These are phyloP conservation scores for Trichoderma afroharzianum DNA, from an alignment of 2,329 filamentous ascomycete species.

Conservation along the genomic window DNA sequence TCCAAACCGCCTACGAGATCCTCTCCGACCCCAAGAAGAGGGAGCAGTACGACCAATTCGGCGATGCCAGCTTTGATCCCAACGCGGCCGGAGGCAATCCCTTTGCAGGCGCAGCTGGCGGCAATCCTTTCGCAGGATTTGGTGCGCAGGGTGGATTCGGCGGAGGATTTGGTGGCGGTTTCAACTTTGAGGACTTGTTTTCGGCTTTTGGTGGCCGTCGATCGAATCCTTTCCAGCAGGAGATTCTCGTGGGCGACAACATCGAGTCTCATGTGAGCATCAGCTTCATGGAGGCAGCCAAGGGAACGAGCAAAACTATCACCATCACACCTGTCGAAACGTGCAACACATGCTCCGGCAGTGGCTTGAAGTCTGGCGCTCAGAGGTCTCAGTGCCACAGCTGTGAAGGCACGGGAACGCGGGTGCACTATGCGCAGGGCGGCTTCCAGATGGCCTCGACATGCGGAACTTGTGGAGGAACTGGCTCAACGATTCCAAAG, in stretches of 20 bases:
- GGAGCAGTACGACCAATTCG: constrained; percentile 87
- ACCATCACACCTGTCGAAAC: constrained; percentile 75
- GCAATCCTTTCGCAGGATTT: constrained; percentile 61
- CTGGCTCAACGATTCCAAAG: constrained; percentile 69
- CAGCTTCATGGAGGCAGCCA: constrained; percentile 93
- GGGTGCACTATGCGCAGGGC: constrained; percentile 84
- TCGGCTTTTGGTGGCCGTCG: constrained; percentile 72
- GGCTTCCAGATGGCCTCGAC: constrained; percentile 96
- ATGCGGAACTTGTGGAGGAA: constrained; percentile 76
- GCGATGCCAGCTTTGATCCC: constrained; percentile 82
- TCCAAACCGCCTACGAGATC: constrained; percentile 90
- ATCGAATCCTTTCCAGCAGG: constrained; percentile 65
- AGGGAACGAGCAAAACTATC: constrained; percentile 85
- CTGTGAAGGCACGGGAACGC: constrained; percentile 82
- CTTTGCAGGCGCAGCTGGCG: constrained; percentile 59
- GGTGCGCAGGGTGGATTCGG: constrained; percentile 59
- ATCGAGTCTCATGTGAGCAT: constrained; percentile 93
- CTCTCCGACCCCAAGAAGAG: constrained; percentile 91
- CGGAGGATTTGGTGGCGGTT: constrained; percentile 73
- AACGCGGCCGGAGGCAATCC: constrained; percentile 60
- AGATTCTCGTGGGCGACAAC: constrained; percentile 88
- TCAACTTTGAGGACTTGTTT: constrained; percentile 97
- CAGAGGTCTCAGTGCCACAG: constrained; percentile 69
- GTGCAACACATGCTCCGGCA: constrained; percentile 80
- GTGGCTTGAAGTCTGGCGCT: constrained; percentile 77